Conservation (phyloP, 2,329 filamentous ascomycete species). For the Trichoderma semiorbis region DNA sequence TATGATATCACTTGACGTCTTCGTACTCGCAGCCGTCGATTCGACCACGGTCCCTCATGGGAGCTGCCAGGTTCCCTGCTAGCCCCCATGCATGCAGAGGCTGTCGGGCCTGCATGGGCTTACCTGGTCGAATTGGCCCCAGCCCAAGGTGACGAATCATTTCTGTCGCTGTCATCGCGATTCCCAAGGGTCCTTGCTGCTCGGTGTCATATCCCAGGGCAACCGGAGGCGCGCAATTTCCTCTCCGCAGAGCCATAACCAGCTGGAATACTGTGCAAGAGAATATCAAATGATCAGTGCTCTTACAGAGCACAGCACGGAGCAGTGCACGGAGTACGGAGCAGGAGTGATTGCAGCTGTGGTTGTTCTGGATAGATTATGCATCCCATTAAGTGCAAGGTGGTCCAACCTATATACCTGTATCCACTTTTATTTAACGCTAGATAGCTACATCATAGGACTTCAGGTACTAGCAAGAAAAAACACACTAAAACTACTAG, state of each 20-base stretch:
- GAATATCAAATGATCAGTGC: background rate
- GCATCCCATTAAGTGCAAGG: too few relatives aligned
- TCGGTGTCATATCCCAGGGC: slow-evolving; percentile 24
- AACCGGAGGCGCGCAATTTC: slow-evolving; percentile 18
- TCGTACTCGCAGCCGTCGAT: slow-evolving; percentile 9
- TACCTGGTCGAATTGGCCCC: background rate
- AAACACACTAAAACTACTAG: too few relatives aligned
- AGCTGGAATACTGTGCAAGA: background rate
- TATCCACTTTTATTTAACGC: too few relatives aligned
- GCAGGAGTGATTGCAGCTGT: background rate
- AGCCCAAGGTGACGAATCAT: slow-evolving; percentile 6
- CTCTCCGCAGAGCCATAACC: background rate
- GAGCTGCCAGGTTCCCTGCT: background rate
- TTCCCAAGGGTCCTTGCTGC: slow-evolving; percentile 3
- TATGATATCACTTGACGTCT: background rate
- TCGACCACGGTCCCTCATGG: background rate
- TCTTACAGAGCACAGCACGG: background rate
- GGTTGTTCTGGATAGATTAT: slow-evolving; percentile 9
- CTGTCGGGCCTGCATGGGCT: background rate
- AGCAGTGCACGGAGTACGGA: background rate
- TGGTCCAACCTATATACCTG: too few relatives aligned
- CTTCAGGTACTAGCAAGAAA: too few relatives aligned
- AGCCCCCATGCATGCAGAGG: background rate
- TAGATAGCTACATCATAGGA: too few relatives aligned
- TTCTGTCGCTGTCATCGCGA: slow-evolving; percentile 14